Percentiles rank a stretch among this genome's conserved stretches.
Conservation (phyloP, 495 filamentous ascomycete species). For the Podospora conica region DNA sequence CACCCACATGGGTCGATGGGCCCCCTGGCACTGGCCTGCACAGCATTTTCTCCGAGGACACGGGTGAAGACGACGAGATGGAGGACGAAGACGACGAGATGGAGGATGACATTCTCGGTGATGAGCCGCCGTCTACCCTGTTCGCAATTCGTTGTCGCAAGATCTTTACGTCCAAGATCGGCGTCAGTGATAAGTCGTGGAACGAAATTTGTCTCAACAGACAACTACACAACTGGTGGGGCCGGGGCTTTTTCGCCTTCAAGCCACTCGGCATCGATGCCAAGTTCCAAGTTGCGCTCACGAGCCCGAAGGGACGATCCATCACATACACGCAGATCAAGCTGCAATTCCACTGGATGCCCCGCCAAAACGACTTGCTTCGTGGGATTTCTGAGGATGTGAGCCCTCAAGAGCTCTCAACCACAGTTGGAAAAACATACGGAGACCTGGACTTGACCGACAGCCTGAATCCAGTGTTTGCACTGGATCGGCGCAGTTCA, state of each 20-base stretch:
- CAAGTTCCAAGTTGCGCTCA: neutral
- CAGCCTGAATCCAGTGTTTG: neutral
- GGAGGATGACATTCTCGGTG: neutral
- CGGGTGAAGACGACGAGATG: neutral
- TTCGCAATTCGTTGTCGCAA: constrained; percentile 1
- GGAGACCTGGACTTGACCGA: neutral
- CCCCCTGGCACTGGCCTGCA: neutral
- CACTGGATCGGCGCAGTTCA: neutral
- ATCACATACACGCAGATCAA: neutral
- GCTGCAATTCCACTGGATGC: constrained; percentile 1
- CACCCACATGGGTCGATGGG: neutral
- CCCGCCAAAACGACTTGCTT: neutral
- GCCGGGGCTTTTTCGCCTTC: neutral
- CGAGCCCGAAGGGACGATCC: neutral
- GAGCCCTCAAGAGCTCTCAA: neutral
- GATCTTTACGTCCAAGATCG: neutral
- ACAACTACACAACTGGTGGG: neutral
- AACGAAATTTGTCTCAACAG: neutral
- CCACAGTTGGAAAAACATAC: neutral
- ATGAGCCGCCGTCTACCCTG: neutral
- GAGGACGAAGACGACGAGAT: constrained; percentile 1
- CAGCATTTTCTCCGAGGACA: neutral
- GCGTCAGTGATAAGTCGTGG: constrained; percentile 1
- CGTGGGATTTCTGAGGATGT: neutral
- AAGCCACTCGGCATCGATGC: constrained; percentile 1